These are phyloP conservation scores for Neoboletus magnificus DNA, from an alignment of 768 basidiomycete species.

Conservation along the genomic window DNA sequence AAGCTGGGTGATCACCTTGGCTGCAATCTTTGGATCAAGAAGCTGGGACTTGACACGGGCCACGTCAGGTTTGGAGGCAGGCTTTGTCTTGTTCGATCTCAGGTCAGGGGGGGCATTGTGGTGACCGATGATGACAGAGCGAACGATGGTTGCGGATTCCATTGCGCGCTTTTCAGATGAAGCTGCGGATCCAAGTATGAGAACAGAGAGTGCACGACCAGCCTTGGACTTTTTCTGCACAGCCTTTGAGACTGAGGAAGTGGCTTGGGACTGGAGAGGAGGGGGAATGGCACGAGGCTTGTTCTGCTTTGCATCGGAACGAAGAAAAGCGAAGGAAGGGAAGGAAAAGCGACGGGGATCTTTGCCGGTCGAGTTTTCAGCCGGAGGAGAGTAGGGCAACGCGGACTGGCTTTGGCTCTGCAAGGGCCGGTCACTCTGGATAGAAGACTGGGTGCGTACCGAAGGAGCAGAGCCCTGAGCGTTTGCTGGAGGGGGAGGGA, in stretches of 20 bases:
- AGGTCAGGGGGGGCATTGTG: constrained; percentile 27
- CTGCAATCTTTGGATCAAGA: constrained; percentile 61
- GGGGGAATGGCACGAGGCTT: constrained; percentile 13
- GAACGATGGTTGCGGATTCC: constrained; percentile 59
- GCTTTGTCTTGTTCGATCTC: constrained; percentile 37
- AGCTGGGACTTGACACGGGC: constrained; percentile 67
- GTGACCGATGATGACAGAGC: constrained; percentile 66
- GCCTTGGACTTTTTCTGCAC: constrained; percentile 40
- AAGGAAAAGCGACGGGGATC: constrained; percentile 47
- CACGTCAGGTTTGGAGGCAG: constrained; percentile 49
- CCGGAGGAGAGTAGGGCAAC: constrained; percentile 19
- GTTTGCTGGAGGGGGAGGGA: constrained; percentile 12
- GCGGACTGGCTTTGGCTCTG: constrained; percentile 30
- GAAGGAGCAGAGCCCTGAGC: constrained; percentile 6
- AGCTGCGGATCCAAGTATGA: constrained; percentile 28
- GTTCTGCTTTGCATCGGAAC: constrained; percentile 29
- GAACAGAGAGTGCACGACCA: constrained; percentile 31
- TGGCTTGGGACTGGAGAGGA: constrained; percentile 16
- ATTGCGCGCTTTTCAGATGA: constrained; percentile 59
- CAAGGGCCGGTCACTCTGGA: constrained; percentile 15
- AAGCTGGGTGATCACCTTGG: constrained; percentile 69
- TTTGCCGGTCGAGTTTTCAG: constrained; percentile 12
- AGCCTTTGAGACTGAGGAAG: constrained; percentile 35
- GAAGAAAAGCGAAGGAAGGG: constrained; percentile 43
- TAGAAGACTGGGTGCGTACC: constrained; percentile 13